Evolutionary conservation across 129 eudicot genomes (phyloP).

Genomic region (Scalesia atractyloides): DNA sequence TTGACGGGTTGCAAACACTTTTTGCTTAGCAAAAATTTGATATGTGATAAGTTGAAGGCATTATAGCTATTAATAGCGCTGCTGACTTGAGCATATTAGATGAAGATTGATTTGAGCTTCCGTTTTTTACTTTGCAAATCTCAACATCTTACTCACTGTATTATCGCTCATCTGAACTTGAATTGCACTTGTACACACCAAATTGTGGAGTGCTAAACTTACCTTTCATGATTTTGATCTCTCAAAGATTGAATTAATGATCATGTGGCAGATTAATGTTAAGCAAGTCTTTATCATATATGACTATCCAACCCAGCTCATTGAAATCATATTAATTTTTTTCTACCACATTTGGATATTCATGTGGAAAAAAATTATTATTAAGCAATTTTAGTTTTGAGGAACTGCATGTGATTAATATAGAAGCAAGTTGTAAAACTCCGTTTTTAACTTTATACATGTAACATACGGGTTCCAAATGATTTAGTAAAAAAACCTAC

Average conservation of each 20-base stretch:
- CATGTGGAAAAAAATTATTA: background rate
- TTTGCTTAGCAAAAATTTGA: background rate
- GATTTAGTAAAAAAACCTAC: background rate
- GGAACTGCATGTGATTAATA: background rate
- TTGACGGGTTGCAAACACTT: background rate
- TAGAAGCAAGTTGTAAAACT: background rate
- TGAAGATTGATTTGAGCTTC: constrained; percentile 6
- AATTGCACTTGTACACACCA: background rate
- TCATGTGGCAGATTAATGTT: background rate
- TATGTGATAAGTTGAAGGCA: background rate
- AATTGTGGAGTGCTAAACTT: background rate
- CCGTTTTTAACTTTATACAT: background rate
- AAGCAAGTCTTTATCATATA: background rate
- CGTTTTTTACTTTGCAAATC: background rate
- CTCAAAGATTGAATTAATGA: background rate
- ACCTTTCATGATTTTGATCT: background rate
- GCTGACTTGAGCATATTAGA: constrained; percentile 5
- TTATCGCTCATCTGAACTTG: background rate
- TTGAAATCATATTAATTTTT: background rate
- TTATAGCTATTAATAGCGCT: background rate
- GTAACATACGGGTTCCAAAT: background rate
- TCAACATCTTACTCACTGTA: background rate
- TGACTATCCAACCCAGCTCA: background rate
- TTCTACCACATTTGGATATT: background rate
- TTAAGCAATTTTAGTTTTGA: background rate